A percentile compares a stretch with the other conserved stretches of the same genome.
Conservation (phyloP, 2,329 filamentous ascomycete genomes). For the Coniochaeta sp. region DNA sequence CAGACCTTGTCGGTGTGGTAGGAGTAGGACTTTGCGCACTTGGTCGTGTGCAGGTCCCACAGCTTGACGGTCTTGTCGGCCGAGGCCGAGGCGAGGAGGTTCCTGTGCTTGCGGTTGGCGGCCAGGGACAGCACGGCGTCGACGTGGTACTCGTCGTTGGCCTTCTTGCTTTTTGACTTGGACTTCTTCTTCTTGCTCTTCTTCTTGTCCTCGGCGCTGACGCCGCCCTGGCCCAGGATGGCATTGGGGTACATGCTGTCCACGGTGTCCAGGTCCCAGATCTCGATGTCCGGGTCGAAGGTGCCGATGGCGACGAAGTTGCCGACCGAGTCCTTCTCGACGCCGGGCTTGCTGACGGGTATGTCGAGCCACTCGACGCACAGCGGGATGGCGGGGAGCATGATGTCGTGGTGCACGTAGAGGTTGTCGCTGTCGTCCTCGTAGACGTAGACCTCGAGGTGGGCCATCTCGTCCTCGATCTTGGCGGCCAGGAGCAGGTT, state of each 20-base stretch:
- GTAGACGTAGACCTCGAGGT: conserved; percentile 95
- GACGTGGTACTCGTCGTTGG: conserved; percentile 88
- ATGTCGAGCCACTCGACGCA: conserved; percentile 94
- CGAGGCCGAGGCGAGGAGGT: conserved; percentile 88
- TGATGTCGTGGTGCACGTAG: conserved; percentile 98
- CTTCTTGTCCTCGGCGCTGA: conserved; percentile 46
- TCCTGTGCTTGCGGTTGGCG: conserved; percentile 87
- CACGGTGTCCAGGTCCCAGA: conserved; percentile 94
- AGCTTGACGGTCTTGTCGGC: conserved; percentile 97
- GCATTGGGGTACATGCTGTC: conserved; percentile 98
- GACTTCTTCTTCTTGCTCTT: conserved; percentile 92
- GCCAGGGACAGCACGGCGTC: conserved; percentile 88
- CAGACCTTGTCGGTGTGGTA: conserved; percentile 98
- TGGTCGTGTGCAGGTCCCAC: conserved; percentile 89
- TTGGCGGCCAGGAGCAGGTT: conserved; percentile 89
- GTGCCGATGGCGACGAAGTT: conserved; percentile 95
- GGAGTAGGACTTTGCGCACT: conserved; percentile 89
- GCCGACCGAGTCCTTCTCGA: conserved; percentile 58
- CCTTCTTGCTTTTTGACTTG: conserved; percentile 84
- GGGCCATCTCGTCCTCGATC: conserved; percentile 93
- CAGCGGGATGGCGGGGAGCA: conserved; percentile 93
- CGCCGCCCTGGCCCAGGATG: conserved; percentile 72
- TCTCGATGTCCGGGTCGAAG: conserved; percentile 97
- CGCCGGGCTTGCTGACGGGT: conserved; percentile 65
- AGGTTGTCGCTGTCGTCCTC: conserved; percentile 93